Evolutionary conservation across 2,329 filamentous ascomycete species (phyloP), one percentile per base, ranked within the genome.

Genomic region (Ascochyta koolunga): DNA sequence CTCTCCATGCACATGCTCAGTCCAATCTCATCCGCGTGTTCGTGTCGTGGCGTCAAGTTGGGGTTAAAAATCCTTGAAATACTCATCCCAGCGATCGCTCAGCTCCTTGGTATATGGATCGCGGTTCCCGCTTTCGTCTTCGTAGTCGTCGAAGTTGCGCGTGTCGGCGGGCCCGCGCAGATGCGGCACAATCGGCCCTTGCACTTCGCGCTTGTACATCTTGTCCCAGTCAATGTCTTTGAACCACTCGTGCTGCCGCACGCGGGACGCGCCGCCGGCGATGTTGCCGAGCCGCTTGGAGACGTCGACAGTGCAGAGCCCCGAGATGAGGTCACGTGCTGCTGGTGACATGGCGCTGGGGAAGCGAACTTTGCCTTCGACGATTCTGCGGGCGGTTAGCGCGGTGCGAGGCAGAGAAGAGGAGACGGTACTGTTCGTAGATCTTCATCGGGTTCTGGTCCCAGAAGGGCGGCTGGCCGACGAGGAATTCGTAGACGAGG

Each of bases 371-470:
- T 88, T 87, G 65, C 89, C 90, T 71, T 90, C 88, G 25, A 93
- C 87, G 65, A 93, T 93, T 75, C 88, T 90, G 52, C 7, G 5
- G 8, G 18, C 5, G 5, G 58, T 32, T 53, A 40, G 10, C 24
- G 13, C 2, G 8, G 22, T 11, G 15, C 8, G 18, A 2, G 10
- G 13, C 3, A 9, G 10, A 10, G 21, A 21, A 11, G 10, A 27
- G 32, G 24, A 3, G 19, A 19, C 72, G 52, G 52, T 68, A 79
- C 77, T 82, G 85, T 72, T 91, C 90, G 76, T 93, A 93, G 54
- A 93, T 93, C 72, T 93, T 90, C 61, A 93, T 90, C 1, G 90
- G 90, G 61, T 92, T 93, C 61, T 90, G 87, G 69, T 93, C 88
- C 89, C 90, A 95, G 70, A 93, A 95, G 0, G 90, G 90, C 13